phyloP scores from a whole-genome alignment of 2,329 filamentous ascomycete genomes.

The Colletotrichum eremochloae region DNA sequence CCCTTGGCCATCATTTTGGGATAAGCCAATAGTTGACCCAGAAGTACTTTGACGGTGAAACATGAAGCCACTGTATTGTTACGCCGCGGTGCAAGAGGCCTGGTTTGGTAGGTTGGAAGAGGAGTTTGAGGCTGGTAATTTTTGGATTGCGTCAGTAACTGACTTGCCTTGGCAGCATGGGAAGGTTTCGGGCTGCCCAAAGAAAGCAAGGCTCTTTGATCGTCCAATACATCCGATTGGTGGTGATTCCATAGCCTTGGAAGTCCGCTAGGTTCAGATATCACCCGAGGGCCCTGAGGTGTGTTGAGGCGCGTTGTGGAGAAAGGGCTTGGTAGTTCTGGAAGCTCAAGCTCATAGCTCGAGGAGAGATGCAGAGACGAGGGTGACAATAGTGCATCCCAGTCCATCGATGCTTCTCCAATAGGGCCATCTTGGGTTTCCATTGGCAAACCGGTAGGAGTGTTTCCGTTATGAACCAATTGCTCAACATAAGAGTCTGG shows the following conservation, averaged over 20 bases:
- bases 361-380: neutral
- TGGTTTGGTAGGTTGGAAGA: conserved; percentile 6
- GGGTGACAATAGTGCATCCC: neutral
- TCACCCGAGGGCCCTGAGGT: neutral
- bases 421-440: neutral
- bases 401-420: neutral
- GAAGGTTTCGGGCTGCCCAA: neutral
- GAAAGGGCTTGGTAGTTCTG: neutral
- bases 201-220: neutral
- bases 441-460: neutral
- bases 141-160: neutral
- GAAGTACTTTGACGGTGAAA: conserved; percentile 44
- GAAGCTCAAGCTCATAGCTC: neutral
- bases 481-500: too few species aligned
- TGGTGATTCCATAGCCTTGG: conserved; percentile 3
- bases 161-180: neutral
- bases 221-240: neutral
- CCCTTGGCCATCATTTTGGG: conserved; percentile 44
- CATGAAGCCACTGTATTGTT: conserved; percentile 28
- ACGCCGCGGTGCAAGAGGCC: neutral
- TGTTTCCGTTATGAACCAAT: neutral
- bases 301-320: neutral
- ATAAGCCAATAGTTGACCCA: conserved; percentile 46
- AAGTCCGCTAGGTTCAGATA: neutral
- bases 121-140: neutral